Base-by-base conservation (phyloP, 225 moss, liverwort and hornwort genomes). In the Lunularia cruciata region DNA sequence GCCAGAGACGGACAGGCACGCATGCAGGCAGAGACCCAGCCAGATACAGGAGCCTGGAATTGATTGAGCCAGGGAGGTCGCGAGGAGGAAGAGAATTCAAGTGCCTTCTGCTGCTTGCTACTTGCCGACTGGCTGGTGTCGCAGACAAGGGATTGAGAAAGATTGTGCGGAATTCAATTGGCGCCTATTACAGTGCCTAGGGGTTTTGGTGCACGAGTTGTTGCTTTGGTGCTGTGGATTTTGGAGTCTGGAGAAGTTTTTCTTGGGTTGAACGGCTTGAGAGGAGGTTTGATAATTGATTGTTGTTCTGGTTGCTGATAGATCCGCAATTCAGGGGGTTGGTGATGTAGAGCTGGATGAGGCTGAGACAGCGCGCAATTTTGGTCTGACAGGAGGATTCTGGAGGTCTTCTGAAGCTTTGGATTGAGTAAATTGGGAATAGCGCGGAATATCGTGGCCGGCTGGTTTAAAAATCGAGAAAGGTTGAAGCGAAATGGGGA, bases 401-500 rank as follows among this genome's bases (percentile, higher is more conserved):
- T 31, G 47, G 11, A 47, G 23, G 12, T 15, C n/a, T 45, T 14
- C 45, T 26, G 38, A 14, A 30, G 3, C 33, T 2, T 49, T 23
- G 53, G 25, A 48, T 37, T 36, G 19, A 4, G 12, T 10, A 43
- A 43, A 10, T 43, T 43, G 43, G 2, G 43, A 43, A 43, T 1
- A 11, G 43, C 23, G 39, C 22, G 23, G 1, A 8, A 3, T 14
- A 0, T 36, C 22, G 33, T 12, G 27, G 52, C n/a, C n/a, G n/a
- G n/a, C n/a, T n/a, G n/a, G n/a, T n/a, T n/a, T n/a, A n/a, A n/a
- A n/a, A 42, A 43, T 31, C 25, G 56, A 18, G 34, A 23, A 10
- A 23, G 13, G 11, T 13, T 43, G 27, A 2, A 30, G 20, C 37
- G 38, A 36, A 31, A 75, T 75, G 75, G 75, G 75, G n/a, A 67